Conservation (phyloP, 768 basidiomycete genomes). For the Scleroderma bovista region DNA sequence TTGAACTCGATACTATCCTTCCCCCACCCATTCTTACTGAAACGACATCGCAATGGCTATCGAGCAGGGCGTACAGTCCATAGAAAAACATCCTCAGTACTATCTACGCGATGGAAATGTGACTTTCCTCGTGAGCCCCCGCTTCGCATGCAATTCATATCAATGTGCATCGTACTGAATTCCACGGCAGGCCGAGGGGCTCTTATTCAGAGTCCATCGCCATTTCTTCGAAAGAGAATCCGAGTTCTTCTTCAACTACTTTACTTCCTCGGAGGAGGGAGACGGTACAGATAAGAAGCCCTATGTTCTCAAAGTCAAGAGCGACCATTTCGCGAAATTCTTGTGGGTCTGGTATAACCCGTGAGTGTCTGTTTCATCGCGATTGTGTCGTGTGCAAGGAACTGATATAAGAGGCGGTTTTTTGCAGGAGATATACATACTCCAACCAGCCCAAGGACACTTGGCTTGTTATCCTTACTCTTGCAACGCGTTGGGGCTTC, state of each 20-base stretch:
- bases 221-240: conserved; percentile 36
- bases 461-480: conserved; percentile 51
- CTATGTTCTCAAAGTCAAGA: conserved; percentile 23
- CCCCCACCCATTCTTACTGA: background rate
- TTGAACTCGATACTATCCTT: background rate
- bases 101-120: conserved; percentile 53
- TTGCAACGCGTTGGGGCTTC: conserved; percentile 54
- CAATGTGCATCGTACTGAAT: background rate
- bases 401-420: background rate
- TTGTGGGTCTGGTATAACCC: conserved; percentile 56
- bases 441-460: conserved; percentile 45
- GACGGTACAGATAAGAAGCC: conserved; percentile 3
- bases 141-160: background rate
- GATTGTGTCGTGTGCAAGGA: background rate
- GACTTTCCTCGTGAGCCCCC: conserved; percentile 42
- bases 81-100: conserved; percentile 32
- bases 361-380: conserved; percentile 25
- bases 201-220: conserved; percentile 29
- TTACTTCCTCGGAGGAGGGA: conserved; percentile 14
- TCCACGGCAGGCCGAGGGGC: conserved; percentile 28
- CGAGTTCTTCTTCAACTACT: conserved; percentile 19
- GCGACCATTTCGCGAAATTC: conserved; percentile 39
- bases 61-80: conserved; percentile 7
- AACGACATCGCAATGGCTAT: background rate
- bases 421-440: conserved; percentile 47